Evolutionary conservation across 2,329 filamentous ascomycete genomes (phyloP).

Genomic region (Trichothecium roseum): DNA sequence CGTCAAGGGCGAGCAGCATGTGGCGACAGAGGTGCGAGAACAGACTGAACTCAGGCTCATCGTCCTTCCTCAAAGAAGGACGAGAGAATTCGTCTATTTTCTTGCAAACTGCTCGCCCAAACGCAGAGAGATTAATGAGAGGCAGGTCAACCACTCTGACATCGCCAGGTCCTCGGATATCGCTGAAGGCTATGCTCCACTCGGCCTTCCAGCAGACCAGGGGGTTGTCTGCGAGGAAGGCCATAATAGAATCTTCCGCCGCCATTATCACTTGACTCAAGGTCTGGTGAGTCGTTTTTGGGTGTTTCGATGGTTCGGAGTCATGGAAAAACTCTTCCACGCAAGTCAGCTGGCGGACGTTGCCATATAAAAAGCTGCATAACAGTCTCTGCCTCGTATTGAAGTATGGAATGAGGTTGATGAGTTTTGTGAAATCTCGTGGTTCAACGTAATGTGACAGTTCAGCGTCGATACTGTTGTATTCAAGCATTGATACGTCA

Average conservation of each 20-base stretch:
- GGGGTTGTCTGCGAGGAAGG: not conserved
- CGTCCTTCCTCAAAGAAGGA: too few relatives aligned
- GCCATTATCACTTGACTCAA: not conserved
- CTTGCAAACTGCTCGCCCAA: too few relatives aligned
- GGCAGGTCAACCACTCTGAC: too few relatives aligned
- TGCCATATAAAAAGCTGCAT: conserved; percentile 24
- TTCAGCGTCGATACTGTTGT: conserved; percentile 18
- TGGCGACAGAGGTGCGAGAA: conserved; percentile 24
- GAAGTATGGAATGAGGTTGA: conserved; percentile 13
- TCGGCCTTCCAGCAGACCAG: conserved; percentile 3
- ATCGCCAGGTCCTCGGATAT: too few relatives aligned
- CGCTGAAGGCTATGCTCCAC: too few relatives aligned
- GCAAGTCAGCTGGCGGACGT: conserved; percentile 7
- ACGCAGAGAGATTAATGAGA: too few relatives aligned
- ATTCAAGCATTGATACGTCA: not conserved
- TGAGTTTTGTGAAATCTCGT: conserved; percentile 13
- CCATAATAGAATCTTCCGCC: not conserved
- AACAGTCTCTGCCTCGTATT: conserved; percentile 21
- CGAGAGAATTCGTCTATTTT: too few relatives aligned
- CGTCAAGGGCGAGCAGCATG: conserved; percentile 41
- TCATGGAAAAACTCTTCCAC: not conserved
- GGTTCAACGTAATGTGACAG: conserved; percentile 25
- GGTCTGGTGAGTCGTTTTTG: not conserved
- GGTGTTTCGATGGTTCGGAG: not conserved
- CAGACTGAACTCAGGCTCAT: too few relatives aligned